These are phyloP conservation scores for Apiosordaria backusii DNA, from an alignment of 495 filamentous ascomycete species.

Conservation along the genomic window DNA sequence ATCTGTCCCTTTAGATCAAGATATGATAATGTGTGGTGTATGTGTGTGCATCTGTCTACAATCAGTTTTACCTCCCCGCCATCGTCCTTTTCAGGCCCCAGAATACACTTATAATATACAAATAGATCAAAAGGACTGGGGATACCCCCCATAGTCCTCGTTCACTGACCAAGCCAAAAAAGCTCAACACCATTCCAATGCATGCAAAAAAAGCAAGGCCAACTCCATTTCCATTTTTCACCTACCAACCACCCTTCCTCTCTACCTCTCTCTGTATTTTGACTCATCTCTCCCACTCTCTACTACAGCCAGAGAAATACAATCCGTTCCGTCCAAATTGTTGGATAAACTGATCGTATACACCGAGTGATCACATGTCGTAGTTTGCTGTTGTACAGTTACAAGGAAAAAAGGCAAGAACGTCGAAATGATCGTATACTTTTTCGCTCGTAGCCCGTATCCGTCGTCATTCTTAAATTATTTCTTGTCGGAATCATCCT, in stretches of 20 bases:
- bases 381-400: not conserved
- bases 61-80: not conserved
- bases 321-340: no score
- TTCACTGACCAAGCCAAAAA: not conserved
- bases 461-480: slow-evolving; percentile 23
- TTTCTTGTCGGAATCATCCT: slow-evolving; percentile 27
- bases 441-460: slow-evolving; percentile 1
- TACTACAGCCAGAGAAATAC: not conserved
- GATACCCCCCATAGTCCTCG: not conserved
- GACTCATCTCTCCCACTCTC: not conserved
- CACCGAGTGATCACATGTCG: not conserved
- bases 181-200: not conserved
- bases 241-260: no score
- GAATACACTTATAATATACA: not conserved
- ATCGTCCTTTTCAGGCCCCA: not conserved
- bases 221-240: not conserved
- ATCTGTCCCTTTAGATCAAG: no score
- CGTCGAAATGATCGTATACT: not conserved
- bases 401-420: not conserved
- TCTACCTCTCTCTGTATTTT: not conserved
- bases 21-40: not conserved
- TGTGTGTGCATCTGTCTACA: not conserved
- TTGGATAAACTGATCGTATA: not conserved
- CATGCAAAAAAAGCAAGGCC: not conserved
- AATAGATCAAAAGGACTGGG: not conserved